Percentiles rank a stretch among this genome's conserved stretches.
These are phyloP conservation scores for Vigna angularis DNA, from an alignment of 306 rosid genomes.

Conservation along the genomic window DNA sequence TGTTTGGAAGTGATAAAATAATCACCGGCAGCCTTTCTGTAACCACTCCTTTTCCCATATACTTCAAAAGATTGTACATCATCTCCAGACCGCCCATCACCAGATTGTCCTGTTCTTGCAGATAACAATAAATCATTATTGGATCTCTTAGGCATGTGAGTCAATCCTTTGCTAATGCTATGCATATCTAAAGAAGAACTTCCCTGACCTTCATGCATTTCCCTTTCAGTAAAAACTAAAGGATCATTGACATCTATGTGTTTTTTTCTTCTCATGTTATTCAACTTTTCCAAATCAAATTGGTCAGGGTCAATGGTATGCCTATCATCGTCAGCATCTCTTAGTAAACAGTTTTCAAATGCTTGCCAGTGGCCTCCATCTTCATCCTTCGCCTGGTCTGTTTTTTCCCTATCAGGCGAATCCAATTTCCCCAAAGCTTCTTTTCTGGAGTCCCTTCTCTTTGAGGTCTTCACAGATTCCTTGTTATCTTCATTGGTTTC, in stretches of 20 bases:
- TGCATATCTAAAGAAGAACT: slow-evolving; percentile 58
- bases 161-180: slow-evolving; percentile 58
- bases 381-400: slow-evolving; percentile 55
- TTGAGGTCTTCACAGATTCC: slow-evolving; percentile 58
- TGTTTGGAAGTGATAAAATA: slow-evolving; percentile 74
- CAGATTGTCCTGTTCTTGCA: slow-evolving; percentile 51
- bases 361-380: slow-evolving; percentile 92
- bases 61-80: slow-evolving; percentile 72
- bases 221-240: slow-evolving; percentile 60
- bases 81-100: slow-evolving; percentile 49
- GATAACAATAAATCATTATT: slow-evolving; percentile 62
- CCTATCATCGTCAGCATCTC: slow-evolving; percentile 84
- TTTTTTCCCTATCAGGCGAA: slow-evolving; percentile 59
- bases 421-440: slow-evolving; percentile 57
- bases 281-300: slow-evolving; percentile 62
- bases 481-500: slow-evolving; percentile 67
- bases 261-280: slow-evolving; percentile 55
- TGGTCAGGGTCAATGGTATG: slow-evolving; percentile 66
- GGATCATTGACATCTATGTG: slow-evolving; percentile 68
- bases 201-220: slow-evolving; percentile 58
- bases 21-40: slow-evolving; percentile 62
- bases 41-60: slow-evolving; percentile 65
- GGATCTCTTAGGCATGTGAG: slow-evolving; percentile 58
- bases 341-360: slow-evolving; percentile 85
- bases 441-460: slow-evolving; percentile 55